phyloP scores from a whole-genome alignment of 169 alveolate genomes.

The Plasmodium sp. region DNA sequence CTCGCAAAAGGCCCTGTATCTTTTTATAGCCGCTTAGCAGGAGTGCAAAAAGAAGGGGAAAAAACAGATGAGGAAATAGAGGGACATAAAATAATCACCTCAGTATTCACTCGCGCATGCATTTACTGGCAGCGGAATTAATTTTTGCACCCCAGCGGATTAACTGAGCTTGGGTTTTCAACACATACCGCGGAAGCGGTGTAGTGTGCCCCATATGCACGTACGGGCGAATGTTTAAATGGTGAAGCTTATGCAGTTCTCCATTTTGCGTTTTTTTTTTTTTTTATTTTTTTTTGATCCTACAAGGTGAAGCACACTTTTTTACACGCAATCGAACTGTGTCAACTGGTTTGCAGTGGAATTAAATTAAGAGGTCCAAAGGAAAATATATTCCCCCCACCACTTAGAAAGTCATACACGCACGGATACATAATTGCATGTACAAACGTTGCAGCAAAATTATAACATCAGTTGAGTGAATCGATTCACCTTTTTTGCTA shows the following conservation, averaged over 20 bases:
- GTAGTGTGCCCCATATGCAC: not conserved
- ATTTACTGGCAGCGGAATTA: not conserved
- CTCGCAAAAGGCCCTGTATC: not conserved
- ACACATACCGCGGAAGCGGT: not conserved
- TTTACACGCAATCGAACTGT: not conserved
- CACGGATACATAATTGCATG: not conserved
- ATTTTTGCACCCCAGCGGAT: not conserved
- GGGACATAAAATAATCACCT: not conserved
- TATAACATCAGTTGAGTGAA: not conserved
- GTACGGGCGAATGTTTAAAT: not conserved
- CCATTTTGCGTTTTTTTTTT: too few species aligned
- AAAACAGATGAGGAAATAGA: not conserved
- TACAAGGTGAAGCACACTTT: not conserved
- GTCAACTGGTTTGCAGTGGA: not conserved
- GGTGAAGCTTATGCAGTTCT: not conserved
- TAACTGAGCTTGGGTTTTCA: not conserved
- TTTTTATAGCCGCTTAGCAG: not conserved
- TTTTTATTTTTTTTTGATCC: not conserved
- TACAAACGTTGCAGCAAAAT: not conserved
- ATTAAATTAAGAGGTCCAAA: not conserved
- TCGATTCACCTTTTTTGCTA: not conserved
- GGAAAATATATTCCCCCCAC: not conserved
- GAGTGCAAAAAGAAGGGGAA: not conserved
- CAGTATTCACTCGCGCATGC: not conserved
- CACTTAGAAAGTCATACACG: not conserved